Percentiles rank a stretch among this genome's conserved stretches.
phyloP scores from a whole-genome alignment of 768 basidiomycete species.

The Leccinellum albellum region DNA sequence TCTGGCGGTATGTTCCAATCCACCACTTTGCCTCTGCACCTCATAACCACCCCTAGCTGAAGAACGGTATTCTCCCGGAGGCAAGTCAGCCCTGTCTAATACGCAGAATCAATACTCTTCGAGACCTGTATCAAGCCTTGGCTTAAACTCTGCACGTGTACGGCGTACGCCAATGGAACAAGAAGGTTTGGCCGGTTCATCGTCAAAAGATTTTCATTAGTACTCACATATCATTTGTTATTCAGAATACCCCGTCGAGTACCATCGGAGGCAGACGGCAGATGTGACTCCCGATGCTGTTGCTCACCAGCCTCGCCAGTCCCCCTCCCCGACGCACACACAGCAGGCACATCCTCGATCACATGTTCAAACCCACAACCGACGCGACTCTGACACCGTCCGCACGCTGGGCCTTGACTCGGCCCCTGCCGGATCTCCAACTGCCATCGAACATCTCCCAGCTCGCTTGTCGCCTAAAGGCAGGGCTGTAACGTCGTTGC shows the following conservation, averaged over 20 bases:
- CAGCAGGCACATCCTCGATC: constrained; percentile 30
- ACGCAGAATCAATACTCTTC: constrained; percentile 26
- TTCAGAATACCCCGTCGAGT: constrained; percentile 26
- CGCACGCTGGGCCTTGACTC: constrained; percentile 43
- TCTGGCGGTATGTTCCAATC: constrained; percentile 24
- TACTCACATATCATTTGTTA: constrained; percentile 10
- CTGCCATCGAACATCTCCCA: constrained; percentile 44
- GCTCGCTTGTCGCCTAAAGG: constrained; percentile 30
- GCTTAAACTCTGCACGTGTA: constrained; percentile 35
- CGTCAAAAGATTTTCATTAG: constrained; percentile 3
- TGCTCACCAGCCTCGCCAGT: constrained; percentile 40
- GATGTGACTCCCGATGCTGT: constrained; percentile 8
- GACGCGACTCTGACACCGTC: constrained; percentile 75
- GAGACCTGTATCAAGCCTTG: constrained; percentile 44
- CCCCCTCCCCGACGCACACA: constrained; percentile 50
- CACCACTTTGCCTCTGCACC: constrained; percentile 26
- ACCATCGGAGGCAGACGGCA: constrained; percentile 18
- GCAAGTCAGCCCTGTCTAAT: constrained; percentile 10
- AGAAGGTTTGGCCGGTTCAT: constrained; percentile 33
- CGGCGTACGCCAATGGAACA: constrained; percentile 43
- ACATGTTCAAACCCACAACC: constrained; percentile 46
- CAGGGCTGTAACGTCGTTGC: constrained; percentile 16
- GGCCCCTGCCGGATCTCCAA: constrained; percentile 48
- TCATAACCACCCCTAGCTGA: constrained; percentile 23
- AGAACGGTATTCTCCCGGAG: constrained; percentile 25